Conservation (phyloP, 129 eudicot genomes). For the Deinandra increscens region DNA sequence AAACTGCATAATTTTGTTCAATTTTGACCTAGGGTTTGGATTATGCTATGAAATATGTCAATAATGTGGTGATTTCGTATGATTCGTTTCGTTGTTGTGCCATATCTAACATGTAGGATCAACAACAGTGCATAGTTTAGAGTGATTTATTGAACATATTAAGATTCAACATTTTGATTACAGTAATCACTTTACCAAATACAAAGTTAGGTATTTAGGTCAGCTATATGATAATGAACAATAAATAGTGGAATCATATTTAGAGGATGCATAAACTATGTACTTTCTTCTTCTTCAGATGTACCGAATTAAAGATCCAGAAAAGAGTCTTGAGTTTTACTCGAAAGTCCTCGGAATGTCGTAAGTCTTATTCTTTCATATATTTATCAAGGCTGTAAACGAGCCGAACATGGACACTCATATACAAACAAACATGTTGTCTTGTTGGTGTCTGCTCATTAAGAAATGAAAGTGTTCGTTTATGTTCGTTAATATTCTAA, state of each 20-base stretch:
- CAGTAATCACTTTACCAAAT: not conserved
- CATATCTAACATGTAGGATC: too few relatives aligned
- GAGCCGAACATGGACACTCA: not conserved
- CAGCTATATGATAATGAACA: not conserved
- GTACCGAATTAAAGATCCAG: conserved; percentile 90
- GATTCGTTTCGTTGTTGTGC: not conserved
- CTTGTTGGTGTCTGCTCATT: not conserved
- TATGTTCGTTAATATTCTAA: not conserved
- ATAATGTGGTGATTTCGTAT: not conserved
- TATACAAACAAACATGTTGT: not conserved
- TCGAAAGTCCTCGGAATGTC: conserved; percentile 84
- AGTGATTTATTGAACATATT: not conserved
- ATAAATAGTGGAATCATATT: not conserved
- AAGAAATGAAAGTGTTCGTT: not conserved
- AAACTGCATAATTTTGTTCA: not conserved
- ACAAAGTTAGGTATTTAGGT: not conserved
- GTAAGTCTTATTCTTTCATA: conserved; percentile 55
- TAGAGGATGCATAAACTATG: conserved; percentile 9
- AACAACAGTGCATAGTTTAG: not conserved
- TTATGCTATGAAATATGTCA: not conserved
- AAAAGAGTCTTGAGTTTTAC: conserved; percentile 79
- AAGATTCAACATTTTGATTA: not conserved
- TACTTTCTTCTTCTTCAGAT: conserved; percentile 50
- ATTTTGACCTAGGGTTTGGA: not conserved
- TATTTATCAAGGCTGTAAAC: not conserved